These are phyloP conservation scores for Capronia epimyces DNA, from an alignment of 2,329 filamentous ascomycete species.

Conservation along the genomic window DNA sequence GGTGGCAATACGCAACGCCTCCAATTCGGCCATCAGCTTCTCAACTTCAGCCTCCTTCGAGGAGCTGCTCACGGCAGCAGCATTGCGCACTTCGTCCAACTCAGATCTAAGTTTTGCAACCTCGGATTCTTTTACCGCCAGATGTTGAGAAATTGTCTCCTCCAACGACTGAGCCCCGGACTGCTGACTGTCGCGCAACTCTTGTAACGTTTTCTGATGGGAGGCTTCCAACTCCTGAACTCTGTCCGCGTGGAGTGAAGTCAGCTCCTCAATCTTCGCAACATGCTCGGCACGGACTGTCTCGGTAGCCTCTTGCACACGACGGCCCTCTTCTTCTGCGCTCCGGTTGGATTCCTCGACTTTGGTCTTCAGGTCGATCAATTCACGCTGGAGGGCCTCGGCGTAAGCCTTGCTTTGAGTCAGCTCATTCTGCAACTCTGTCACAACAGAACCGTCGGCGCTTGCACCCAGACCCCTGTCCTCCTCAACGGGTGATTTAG, in stretches of 20 bases:
- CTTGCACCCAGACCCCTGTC: neutral
- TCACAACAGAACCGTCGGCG: neutral
- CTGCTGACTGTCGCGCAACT: slow-evolving; percentile 32
- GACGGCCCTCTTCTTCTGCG: slow-evolving; percentile 37
- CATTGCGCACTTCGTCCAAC: slow-evolving; percentile 4
- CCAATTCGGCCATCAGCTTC: slow-evolving; percentile 1
- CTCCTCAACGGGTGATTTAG: slow-evolving; percentile 1
- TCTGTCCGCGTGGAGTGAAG: slow-evolving; percentile 19
- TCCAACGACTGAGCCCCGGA: slow-evolving; percentile 9
- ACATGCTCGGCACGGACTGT: slow-evolving; percentile 30
- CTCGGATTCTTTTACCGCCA: slow-evolving; percentile 9
- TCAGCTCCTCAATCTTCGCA: slow-evolving; percentile 19
- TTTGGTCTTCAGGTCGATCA: slow-evolving; percentile 35
- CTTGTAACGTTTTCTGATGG: slow-evolving; percentile 33
- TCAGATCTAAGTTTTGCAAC: slow-evolving; percentile 7
- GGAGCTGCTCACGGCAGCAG: neutral
- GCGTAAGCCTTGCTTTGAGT: slow-evolving; percentile 18
- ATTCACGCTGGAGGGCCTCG: slow-evolving; percentile 29
- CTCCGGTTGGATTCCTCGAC: slow-evolving; percentile 37
- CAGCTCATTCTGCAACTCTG: slow-evolving; percentile 11
- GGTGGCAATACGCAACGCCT: slow-evolving; percentile 2
- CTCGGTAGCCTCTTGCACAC: slow-evolving; percentile 35
- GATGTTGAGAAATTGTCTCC: slow-evolving; percentile 3
- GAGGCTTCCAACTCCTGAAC: slow-evolving; percentile 14
- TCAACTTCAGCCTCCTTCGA: slow-evolving; percentile 10